These are phyloP conservation scores for Phytophthora citricola DNA, from an alignment of 352 stramenopile genomes.

Conservation along the genomic window DNA sequence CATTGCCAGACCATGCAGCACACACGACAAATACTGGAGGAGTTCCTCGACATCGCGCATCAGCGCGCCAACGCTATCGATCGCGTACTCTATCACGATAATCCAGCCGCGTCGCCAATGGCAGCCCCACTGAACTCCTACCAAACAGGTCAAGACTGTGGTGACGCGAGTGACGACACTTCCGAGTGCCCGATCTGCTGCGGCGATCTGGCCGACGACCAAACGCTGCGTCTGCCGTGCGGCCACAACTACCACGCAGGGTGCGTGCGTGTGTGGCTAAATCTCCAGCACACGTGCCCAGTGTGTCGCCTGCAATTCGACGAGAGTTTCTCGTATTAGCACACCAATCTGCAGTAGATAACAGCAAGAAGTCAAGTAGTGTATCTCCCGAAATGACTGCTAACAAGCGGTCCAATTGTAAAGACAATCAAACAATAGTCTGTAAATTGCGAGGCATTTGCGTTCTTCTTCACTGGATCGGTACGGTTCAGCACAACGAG, in stretches of 20 bases:
- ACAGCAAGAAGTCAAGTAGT: slow-evolving; percentile 12
- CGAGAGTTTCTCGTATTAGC: slow-evolving; percentile 16
- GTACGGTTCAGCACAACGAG: not conserved
- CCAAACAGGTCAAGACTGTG: slow-evolving; percentile 15
- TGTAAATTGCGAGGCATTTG: not conserved
- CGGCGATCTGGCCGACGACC: slow-evolving; percentile 43
- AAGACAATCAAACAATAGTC: slow-evolving; percentile 16
- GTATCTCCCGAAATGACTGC: slow-evolving; percentile 9
- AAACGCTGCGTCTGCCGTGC: slow-evolving; percentile 63
- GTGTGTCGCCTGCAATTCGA: slow-evolving; percentile 57
- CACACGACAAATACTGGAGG: slow-evolving; percentile 48
- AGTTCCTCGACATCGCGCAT: slow-evolving; percentile 59
- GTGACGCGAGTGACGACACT: slow-evolving; percentile 37
- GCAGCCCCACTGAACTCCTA: slow-evolving; percentile 12
- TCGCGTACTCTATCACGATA: slow-evolving; percentile 28
- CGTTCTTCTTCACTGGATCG: not conserved
- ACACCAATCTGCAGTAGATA: not conserved
- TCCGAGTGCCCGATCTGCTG: slow-evolving; percentile 80
- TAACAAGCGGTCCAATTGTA: slow-evolving; percentile 10
- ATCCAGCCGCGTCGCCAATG: slow-evolving; percentile 15
- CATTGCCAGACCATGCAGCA: slow-evolving; percentile 48
- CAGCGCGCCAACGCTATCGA: slow-evolving; percentile 41
- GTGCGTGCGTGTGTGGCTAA: slow-evolving; percentile 76
- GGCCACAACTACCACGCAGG: slow-evolving; percentile 69
- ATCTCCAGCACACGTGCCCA: slow-evolving; percentile 73